A percentile compares a stretch with the other conserved stretches of the same genome.
phyloP scores from a whole-genome alignment of 306 rosid genomes.

The Canavalia ensiformis region DNA sequence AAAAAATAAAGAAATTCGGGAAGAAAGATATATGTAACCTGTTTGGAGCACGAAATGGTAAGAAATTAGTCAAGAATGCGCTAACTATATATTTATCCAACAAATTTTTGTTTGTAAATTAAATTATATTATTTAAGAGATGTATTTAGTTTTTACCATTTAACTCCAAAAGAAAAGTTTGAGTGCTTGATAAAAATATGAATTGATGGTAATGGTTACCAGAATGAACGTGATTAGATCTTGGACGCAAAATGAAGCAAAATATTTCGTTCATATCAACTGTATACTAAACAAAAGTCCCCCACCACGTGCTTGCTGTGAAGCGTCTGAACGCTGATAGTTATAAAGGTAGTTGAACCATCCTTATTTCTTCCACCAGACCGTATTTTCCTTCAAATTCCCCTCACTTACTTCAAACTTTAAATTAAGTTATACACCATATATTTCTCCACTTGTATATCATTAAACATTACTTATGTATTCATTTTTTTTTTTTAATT shows the following conservation, averaged over 20 bases:
- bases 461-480: too few species aligned
- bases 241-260: slow-evolving; percentile 52
- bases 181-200: neutral
- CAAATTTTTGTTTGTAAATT: too few species aligned
- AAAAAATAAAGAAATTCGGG: too few species aligned
- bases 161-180: too few species aligned
- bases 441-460: neutral
- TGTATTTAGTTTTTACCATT: too few species aligned
- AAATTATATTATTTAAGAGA: too few species aligned
- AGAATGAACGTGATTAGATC: slow-evolving; percentile 37
- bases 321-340: neutral
- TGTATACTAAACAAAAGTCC: slow-evolving; percentile 22
- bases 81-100: too few species aligned
- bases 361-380: slow-evolving; percentile 32
- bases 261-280: slow-evolving; percentile 18
- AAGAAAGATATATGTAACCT: too few species aligned
- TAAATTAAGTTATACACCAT: neutral
- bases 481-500: neutral
- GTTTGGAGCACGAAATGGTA: too few species aligned
- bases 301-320: slow-evolving; percentile 60
- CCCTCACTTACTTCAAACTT: neutral
- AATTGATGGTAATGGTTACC: slow-evolving; percentile 36
- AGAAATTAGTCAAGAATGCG: too few species aligned
- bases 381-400: neutral
- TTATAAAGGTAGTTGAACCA: slow-evolving; percentile 53